Base-by-base conservation (phyloP, 345 rosid genomes). In the Moricandia moricandioides region DNA sequence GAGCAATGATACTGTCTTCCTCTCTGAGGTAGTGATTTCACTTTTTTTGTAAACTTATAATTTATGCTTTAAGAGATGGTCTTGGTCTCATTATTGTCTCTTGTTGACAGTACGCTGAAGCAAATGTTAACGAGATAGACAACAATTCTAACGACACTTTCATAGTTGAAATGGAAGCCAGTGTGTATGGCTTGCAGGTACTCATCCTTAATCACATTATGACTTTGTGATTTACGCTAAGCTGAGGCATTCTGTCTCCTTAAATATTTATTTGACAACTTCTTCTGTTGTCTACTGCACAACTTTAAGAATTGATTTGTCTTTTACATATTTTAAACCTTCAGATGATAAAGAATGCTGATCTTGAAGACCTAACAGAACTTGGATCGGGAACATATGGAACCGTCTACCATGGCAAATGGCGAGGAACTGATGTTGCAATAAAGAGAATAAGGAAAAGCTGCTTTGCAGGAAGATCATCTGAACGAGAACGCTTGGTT, bases 401-500 rank as follows among this genome's bases (percentile, higher is more conserved):
- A 59, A 86, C 93, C 40, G 93, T 88, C 63, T 88, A 82, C 66
- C 93, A 88, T 77, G 93, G 93, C 52, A 85, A 80, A 80, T 88
- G 93, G 91, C 79, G 93, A 18, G 93, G 93, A 47, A 79, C 93
- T 1, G 93, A 88, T 88, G 91, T 88, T 65, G 93, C 91, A 3
- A 87, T 88, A 65, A 88, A 88, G 84, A 83, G 89, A 78, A 85
- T 88, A 31, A 85, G 84, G 54, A 85, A 81, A 67, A 85, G 89
- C 66, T 87, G 87, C 72, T 88, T 88, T 81, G 79, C 81, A 0
- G 89, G 88, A 62, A 84, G 85, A 79, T 75, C 89, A 54, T 88
- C 89, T 5, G 91, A 85, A 79, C 91, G 81, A 75, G 93, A 88
- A 14, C 88, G 88, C 33, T 70, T 87, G 87, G 93, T 88, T 59